Base-by-base conservation (phyloP, 441 rosid species). In the Populus hybrid region DNA sequence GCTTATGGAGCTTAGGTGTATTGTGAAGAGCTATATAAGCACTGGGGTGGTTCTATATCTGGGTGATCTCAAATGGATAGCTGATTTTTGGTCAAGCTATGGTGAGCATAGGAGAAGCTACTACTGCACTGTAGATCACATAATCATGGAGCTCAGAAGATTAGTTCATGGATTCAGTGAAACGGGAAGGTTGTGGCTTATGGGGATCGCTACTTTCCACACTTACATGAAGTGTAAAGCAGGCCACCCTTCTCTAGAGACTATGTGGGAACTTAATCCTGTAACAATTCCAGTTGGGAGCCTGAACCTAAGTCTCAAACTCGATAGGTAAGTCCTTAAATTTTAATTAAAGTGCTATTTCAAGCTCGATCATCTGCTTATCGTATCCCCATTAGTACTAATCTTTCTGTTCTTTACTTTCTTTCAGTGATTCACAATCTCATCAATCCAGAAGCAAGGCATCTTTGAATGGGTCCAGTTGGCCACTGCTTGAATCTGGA, bases 1-100 rank as follows among this genome's bases (percentile, higher is more conserved):
- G 82, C 79, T 92, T 23, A 57, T 73, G 74, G 92, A 90, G 81
- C 85, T 92, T 23, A 87, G 88, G 74, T 83, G 84, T 80, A 83
- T 74, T 11, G 83, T 85, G 67, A 87, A 85, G 77, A 84, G 85
- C 78, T 83, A 79, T 59, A 20, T 76, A 28, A 88, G 84, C 50
- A 84, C 86, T 70, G 94, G 92, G 67, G 81, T 87, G 12, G 85
- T 90, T 50, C 75, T 92, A 72, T 92, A 89, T 69, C 66, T 92
- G 68, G 97, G 94, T 77, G 94, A 92, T 82, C 84, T 92, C 50
- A 84, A 86, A 69, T 90, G 89, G 86, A 83, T 89, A 59, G 81
- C 90, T 28, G 93, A 92, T 66, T 82, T 85, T 79, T 89, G 91
- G 94, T 81, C 93, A n/a, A 83, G 42, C 46, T 85, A 84, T 70